These are phyloP conservation scores for Kwoniella pini DNA, from an alignment of 768 basidiomycete species.

Conservation along the genomic window DNA sequence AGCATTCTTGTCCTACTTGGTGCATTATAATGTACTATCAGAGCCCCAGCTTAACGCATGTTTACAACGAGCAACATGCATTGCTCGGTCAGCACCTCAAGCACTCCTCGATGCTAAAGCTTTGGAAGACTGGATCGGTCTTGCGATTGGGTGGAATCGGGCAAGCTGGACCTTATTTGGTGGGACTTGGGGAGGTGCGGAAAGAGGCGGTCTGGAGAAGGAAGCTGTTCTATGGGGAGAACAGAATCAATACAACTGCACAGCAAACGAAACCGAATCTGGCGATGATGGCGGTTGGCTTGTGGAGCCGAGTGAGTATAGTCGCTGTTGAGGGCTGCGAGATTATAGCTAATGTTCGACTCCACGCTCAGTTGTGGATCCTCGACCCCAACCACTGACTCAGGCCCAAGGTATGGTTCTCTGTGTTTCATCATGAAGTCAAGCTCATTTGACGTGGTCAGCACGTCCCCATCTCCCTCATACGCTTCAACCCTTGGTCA, in stretches of 20 bases:
- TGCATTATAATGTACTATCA: slow-evolving; percentile 32
- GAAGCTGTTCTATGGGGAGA: not conserved
- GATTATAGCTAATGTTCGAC: too few relatives aligned
- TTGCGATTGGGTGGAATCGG: slow-evolving; percentile 24
- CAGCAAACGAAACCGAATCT: not conserved
- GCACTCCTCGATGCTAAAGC: slow-evolving; percentile 25
- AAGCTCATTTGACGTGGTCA: not conserved
- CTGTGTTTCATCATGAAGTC: too few relatives aligned
- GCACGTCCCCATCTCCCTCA: not conserved
- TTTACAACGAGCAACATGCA: slow-evolving; percentile 12
- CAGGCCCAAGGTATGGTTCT: slow-evolving; percentile 15
- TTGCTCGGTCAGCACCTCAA: slow-evolving; percentile 32
- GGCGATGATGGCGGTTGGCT: slow-evolving; percentile 30
- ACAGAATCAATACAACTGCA: not conserved
- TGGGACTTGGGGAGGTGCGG: slow-evolving; percentile 21
- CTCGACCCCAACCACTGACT: not conserved
- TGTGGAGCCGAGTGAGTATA: slow-evolving; percentile 20
- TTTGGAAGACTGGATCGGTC: slow-evolving; percentile 33
- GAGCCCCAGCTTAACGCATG: slow-evolving; percentile 10
- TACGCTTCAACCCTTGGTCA: not conserved
- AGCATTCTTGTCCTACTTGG: slow-evolving; percentile 37
- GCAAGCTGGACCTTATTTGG: slow-evolving; percentile 32
- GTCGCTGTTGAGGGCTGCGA: too few relatives aligned
- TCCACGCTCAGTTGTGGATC: not conserved
- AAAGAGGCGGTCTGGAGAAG: slow-evolving; percentile 15